These are phyloP conservation scores for Alternaria dauci DNA, from an alignment of 2,329 filamentous ascomycete genomes.

Conservation along the genomic window DNA sequence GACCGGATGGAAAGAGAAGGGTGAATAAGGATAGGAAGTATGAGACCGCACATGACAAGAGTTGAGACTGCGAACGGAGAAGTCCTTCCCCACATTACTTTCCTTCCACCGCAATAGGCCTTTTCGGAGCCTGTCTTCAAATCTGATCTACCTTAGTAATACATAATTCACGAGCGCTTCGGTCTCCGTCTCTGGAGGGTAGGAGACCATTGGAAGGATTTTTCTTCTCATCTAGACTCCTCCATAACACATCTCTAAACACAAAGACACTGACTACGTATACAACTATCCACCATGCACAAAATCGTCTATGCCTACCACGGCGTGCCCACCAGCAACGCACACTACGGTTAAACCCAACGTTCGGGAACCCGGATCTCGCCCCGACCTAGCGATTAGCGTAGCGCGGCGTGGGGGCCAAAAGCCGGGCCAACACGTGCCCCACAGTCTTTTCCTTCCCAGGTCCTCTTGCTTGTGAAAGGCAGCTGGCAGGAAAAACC, in stretches of 20 bases:
- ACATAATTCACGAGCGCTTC: background rate
- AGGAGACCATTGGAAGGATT: background rate
- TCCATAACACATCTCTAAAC: background rate
- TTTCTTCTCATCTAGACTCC: background rate
- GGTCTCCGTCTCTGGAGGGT: background rate
- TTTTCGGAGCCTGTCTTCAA: background rate
- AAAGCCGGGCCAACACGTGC: slow-evolving; percentile 2
- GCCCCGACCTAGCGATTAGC: slow-evolving; percentile 5
- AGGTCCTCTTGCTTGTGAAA: background rate
- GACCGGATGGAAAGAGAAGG: background rate
- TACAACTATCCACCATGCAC: background rate
- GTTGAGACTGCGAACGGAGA: background rate
- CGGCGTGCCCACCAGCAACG: background rate
- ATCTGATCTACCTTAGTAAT: background rate
- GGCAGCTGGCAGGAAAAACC: background rate
- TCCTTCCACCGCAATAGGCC: background rate
- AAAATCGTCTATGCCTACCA: background rate
- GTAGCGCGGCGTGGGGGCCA: slow-evolving; percentile 10
- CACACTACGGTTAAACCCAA: slow-evolving; percentile 5
- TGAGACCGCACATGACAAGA: background rate
- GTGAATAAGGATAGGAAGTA: background rate
- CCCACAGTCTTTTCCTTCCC: background rate
- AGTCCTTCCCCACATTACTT: background rate
- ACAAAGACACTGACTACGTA: background rate
- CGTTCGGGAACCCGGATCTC: slow-evolving; percentile 9